These are phyloP conservation scores for Leccinum longicurvipes DNA, from an alignment of 768 basidiomycete genomes.

Conservation along the genomic window DNA sequence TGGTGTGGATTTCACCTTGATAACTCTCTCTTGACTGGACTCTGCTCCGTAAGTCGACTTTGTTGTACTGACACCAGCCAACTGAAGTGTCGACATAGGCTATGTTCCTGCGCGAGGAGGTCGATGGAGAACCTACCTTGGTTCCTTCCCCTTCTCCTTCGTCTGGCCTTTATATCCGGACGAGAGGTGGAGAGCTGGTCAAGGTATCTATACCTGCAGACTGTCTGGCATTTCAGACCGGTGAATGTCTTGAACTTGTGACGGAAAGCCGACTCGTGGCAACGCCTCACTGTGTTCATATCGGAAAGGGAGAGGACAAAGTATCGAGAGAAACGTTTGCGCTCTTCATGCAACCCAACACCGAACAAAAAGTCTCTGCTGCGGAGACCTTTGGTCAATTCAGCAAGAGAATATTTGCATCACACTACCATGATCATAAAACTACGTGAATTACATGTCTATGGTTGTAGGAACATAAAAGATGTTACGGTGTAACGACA, in stretches of 20 bases:
- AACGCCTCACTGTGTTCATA: conserved; percentile 92
- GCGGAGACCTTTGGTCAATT: conserved; percentile 86
- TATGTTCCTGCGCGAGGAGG: conserved; percentile 67
- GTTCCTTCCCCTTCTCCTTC: conserved; percentile 67
- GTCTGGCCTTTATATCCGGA: conserved; percentile 90
- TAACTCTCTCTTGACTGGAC: conserved; percentile 85
- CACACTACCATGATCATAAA: conserved; percentile 39
- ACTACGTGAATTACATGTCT: conserved; percentile 20
- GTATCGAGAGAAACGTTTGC: conserved; percentile 88
- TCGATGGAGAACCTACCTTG: conserved; percentile 38
- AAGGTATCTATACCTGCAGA: conserved; percentile 85
- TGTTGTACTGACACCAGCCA: background rate
- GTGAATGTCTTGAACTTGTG: conserved; percentile 90
- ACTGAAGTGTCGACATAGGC: conserved; percentile 47
- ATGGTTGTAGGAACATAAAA: conserved; percentile 1
- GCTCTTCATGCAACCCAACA: conserved; percentile 87
- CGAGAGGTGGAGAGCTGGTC: conserved; percentile 70
- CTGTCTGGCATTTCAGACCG: conserved; percentile 94
- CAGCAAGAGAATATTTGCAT: conserved; percentile 72
- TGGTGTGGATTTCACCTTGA: conserved; percentile 98
- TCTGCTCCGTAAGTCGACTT: conserved; percentile 67
- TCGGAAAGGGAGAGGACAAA: conserved; percentile 51
- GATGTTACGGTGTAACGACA: conserved; percentile 5
- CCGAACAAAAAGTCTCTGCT: conserved; percentile 65
- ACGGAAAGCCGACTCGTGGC: conserved; percentile 80